Evolutionary conservation across 2,329 filamentous ascomycete genomes (phyloP).

Genomic region (Clonostachys rhizophaga): DNA sequence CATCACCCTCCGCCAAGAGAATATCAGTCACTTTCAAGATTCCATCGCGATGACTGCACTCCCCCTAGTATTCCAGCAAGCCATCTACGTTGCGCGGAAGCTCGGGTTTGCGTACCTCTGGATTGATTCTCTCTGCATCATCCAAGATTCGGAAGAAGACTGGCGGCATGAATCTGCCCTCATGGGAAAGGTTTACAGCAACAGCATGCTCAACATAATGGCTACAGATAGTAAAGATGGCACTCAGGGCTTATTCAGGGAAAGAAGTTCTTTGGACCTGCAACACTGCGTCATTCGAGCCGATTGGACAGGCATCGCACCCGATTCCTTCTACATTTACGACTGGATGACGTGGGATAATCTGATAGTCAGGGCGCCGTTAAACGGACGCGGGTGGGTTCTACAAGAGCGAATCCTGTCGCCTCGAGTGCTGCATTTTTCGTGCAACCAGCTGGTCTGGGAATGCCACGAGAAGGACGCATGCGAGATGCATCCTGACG

Average conservation of each 20-base stretch:
- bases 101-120: constrained; percentile 13
- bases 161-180: constrained; percentile 15
- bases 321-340: too few species aligned
- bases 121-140: constrained; percentile 17
- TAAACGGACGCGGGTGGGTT: background rate
- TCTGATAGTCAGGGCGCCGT: too few species aligned
- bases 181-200: constrained; percentile 17
- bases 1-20: too few species aligned
- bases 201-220: constrained; percentile 12
- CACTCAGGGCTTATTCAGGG: too few species aligned
- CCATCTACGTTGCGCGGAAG: background rate
- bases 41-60: background rate
- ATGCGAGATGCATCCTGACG: too few species aligned
- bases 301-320: background rate
- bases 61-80: background rate
- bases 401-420: constrained; percentile 3
- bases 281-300: background rate
- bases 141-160: constrained; percentile 13
- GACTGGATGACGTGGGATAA: too few species aligned
- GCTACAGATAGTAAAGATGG: constrained; percentile 5
- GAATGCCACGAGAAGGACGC: constrained; percentile 1
- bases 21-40: background rate
- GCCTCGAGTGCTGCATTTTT: constrained; percentile 1
- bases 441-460: constrained; percentile 3
- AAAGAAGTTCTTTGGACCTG: too few species aligned